Conservation (phyloP, 106 monocot genomes). For the Dendrobium huoshanense region DNA sequence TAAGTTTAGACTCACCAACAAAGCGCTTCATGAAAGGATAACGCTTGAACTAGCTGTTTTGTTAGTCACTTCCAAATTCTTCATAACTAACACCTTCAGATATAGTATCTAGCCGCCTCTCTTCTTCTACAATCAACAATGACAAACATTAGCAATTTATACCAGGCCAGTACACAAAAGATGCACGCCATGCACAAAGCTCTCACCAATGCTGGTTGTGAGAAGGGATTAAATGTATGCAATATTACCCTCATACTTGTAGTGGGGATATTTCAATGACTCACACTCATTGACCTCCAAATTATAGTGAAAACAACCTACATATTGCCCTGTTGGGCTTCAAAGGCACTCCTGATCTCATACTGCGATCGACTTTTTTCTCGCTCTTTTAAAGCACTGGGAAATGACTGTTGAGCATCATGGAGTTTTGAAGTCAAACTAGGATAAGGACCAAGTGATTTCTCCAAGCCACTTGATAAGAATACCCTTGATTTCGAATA, state of each 20-base stretch:
- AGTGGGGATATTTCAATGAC: neutral
- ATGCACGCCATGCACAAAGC: neutral
- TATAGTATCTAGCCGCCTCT: slow-evolving; percentile 65
- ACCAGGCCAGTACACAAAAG: neutral
- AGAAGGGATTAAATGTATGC: neutral
- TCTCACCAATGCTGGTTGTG: neutral
- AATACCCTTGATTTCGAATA: no score
- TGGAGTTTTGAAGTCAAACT: no score
- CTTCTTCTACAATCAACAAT: slow-evolving; percentile 37
- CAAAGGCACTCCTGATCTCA: no score
- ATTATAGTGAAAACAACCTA: no score
- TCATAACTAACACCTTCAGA: slow-evolving; percentile 80
- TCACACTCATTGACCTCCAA: no score
- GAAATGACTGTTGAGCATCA: no score
- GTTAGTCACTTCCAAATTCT: slow-evolving; percentile 75
- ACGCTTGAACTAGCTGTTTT: slow-evolving; percentile 5
- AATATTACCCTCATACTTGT: neutral
- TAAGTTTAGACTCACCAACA: slow-evolving; percentile 11
- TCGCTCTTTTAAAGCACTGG: no score
- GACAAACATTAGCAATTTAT: slow-evolving; percentile 10
- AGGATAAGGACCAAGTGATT: no score
- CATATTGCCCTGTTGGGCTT: no score
- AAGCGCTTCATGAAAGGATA: neutral
- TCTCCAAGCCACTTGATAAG: no score
- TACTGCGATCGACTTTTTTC: no score